Conservation (phyloP, 345 rosid genomes). For the Lumnitzera littorea region DNA sequence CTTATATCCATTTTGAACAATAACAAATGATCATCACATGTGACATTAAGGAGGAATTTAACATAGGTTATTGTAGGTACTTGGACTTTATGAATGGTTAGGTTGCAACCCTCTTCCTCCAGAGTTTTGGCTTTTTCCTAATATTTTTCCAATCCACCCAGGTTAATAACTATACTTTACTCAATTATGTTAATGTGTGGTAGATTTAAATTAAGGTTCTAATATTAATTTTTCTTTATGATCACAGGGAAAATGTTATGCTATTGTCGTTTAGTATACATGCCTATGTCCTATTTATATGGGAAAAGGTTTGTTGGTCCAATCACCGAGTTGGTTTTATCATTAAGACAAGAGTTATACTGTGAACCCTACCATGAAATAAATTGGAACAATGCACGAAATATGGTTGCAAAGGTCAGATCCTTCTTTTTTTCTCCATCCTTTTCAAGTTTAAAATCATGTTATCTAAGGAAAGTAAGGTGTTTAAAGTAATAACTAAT, state of each 20-base stretch:
- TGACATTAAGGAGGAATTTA: too few species aligned
- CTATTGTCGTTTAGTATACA: slow-evolving; percentile 48
- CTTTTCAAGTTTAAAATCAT: not conserved
- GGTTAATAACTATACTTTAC: slow-evolving; percentile 15
- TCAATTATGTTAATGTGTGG: not conserved
- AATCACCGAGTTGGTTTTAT: slow-evolving; percentile 30
- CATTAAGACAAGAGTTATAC: slow-evolving; percentile 48
- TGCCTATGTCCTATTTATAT: slow-evolving; percentile 66
- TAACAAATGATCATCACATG: too few species aligned
- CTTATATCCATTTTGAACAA: too few species aligned
- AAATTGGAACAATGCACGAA: slow-evolving; percentile 47
- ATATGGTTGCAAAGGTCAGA: slow-evolving; percentile 37
- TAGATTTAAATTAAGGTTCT: not conserved
- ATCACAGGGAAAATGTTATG: slow-evolving; percentile 47
- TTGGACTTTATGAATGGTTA: slow-evolving; percentile 65
- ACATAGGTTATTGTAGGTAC: slow-evolving; percentile 20
- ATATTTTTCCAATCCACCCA: slow-evolving; percentile 37
- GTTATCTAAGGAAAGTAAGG: too few species aligned
- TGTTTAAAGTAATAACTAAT: too few species aligned
- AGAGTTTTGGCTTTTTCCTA: slow-evolving; percentile 54
- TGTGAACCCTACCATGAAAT: slow-evolving; percentile 38
- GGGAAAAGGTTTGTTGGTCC: slow-evolving; percentile 60
- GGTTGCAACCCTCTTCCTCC: slow-evolving; percentile 71
- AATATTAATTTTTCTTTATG: not conserved
- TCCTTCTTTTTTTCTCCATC: not conserved